phyloP scores from a whole-genome alignment of 441 rosid species.

The Populus hybrid region DNA sequence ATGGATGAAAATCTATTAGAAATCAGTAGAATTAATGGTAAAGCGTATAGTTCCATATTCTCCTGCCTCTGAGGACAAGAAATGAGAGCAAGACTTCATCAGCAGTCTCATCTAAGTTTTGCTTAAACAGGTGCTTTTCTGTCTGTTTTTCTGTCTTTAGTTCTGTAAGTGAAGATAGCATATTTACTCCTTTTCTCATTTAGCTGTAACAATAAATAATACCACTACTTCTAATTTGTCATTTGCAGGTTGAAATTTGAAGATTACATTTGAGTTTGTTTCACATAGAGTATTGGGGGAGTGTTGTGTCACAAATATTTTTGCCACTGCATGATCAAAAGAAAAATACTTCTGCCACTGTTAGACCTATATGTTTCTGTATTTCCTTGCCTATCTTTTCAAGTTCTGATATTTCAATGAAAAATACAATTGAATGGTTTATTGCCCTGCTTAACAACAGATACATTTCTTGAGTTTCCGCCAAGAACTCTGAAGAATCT shows the following conservation, averaged over 20 bases:
- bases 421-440: neutral
- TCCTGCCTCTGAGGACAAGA: constrained; percentile 13
- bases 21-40: neutral
- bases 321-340: neutral
- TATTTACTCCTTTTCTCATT: neutral
- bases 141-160: neutral
- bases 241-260: constrained; percentile 25
- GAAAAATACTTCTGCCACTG: neutral
- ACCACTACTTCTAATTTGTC: neutral
- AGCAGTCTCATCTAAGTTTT: constrained; percentile 11
- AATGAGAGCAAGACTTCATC: constrained; percentile 16
- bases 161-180: neutral
- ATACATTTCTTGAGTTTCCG: neutral
- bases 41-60: neutral
- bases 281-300: neutral
- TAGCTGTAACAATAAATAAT: neutral
- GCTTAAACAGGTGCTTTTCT: constrained; percentile 16
- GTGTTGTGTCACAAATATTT: constrained; percentile 15
- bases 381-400: neutral
- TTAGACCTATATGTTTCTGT: neutral
- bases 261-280: constrained; percentile 22
- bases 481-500: neutral
- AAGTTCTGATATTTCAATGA: neutral
- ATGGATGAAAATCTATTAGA: neutral
- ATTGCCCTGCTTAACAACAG: neutral